Conservation (phyloP, 1,284 basidiomycete genomes). For the Tausonia pullulans region DNA sequence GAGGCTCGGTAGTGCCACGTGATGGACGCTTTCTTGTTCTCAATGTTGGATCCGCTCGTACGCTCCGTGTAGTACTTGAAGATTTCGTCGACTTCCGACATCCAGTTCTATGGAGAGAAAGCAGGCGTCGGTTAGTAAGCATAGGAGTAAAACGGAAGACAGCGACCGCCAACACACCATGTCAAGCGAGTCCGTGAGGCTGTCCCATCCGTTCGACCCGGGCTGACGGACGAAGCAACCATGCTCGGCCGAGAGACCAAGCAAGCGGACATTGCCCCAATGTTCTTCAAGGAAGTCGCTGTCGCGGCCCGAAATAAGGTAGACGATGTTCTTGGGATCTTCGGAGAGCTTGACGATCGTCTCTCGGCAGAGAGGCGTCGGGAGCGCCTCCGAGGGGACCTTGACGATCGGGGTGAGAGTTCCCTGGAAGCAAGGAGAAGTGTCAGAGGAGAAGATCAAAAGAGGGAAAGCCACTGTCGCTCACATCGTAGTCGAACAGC, state of each 20-base stretch:
- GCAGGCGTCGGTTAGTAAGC: too few species aligned
- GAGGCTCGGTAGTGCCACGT: conserved; percentile 94
- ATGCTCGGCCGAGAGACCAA: conserved; percentile 94
- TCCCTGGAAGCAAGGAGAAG: conserved; percentile 43
- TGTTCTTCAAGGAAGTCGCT: conserved; percentile 83
- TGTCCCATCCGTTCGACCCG: conserved; percentile 57
- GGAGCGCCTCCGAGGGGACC: conserved; percentile 76
- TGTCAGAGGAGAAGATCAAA: background rate
- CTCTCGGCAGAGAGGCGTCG: conserved; percentile 60
- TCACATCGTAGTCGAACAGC: conserved; percentile 90
- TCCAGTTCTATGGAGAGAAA: conserved; percentile 51
- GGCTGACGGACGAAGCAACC: conserved; percentile 82
- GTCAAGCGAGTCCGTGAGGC: conserved; percentile 81
- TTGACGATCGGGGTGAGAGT: conserved; percentile 96
- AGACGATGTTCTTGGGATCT: conserved; percentile 83
- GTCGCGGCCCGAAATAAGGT: conserved; percentile 97
- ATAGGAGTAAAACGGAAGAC: too few species aligned
- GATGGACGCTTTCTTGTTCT: conserved; percentile 91
- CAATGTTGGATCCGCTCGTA: conserved; percentile 93
- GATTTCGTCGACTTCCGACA: conserved; percentile 86
- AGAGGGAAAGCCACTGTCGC: conserved; percentile 25
- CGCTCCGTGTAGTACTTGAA: conserved; percentile 83
- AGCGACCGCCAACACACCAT: conserved; percentile 42
- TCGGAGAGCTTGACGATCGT: conserved; percentile 60
- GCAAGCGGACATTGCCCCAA: conserved; percentile 66